Evolutionary conservation across 1,139 yeast species (phyloP), one percentile per base, ranked within the genome.

Genomic region (Yamadazyma dushanensis): DNA sequence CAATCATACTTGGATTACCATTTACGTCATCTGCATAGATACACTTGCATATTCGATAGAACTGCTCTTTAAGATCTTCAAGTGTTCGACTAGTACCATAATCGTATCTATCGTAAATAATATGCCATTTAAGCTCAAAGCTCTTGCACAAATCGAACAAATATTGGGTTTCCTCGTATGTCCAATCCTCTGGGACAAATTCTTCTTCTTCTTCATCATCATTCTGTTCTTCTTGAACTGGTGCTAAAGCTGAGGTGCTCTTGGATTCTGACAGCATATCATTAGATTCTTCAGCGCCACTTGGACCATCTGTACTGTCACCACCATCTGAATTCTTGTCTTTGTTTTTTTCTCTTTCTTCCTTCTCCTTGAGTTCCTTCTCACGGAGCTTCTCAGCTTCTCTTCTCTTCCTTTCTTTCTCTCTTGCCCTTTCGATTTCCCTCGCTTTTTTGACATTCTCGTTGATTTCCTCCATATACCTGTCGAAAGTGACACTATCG

Each of bases 101-200:
- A 38, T 57, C 74, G 56, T 80, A 90, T 44, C 97, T 66, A 53
- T 92, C 98, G 43, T 76, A 70, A 9, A 92, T 78, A 1, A 89
- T 81, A 8, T 83, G 77, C 97, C 98, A 92, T 45, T 94, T 77
- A 51, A 92, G 69, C 54, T 92, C 97, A 54, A 77, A 90, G 2
- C 72, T 74, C 26, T 68, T 60, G 44, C 95, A 86, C 23, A 87
- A 62, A 2, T 80, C 83, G 58, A 90, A 88, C 17, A 92, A 62
- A 43, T 84, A 78, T 33, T 66, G 66, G 0, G 97, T 87, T 56
- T 92, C 97, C 29, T 81, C 81, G 49, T 73, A 86, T 2, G 77
- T 64, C 97, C 97, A 90, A n/a, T 32, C 23, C 10, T 27, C 31
- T 5, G 34, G 5, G 13, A 29, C 34, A 10, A 21, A 3, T 17